Evolutionary conservation across 352 stramenopile species (phyloP), one percentile per base, ranked within the genome.

Genomic region (Pythium brassicae): DNA sequence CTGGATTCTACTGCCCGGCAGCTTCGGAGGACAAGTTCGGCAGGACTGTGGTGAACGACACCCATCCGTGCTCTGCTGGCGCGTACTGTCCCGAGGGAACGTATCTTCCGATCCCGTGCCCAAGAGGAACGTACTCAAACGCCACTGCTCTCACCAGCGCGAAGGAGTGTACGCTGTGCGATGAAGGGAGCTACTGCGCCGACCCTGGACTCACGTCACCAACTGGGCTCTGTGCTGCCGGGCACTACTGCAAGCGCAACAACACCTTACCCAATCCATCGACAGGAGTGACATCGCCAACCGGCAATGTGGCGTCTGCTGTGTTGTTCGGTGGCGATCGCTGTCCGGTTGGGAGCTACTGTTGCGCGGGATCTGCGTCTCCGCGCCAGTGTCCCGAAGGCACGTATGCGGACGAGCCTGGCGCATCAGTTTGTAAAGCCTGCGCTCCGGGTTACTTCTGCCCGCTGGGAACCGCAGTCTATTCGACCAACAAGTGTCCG

Each of bases 51-150:
- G 54, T 50, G 2, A 78, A 70, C 19, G 62, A 62, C 11, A 80
- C 63, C 0, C 72, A 74, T n/a, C 48, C 65, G 9, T 97, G 89
- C 66, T 71, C 84, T 17, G 46, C 43, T 7, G 92, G 92, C 5
- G 57, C 65, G 0, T 97, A 89, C 50, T 97, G 91, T 42, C 72
- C 74, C 1, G 58, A 82, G 60, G 81, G 71, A n/a, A 92, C 88
- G 3, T 78, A 82, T 12, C 43, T 78, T 0, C 84, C 88, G 1
- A 52, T 68, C 29, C 67, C 72, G 12, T 95, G 85, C 45, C 75
- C 78, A 0, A 53, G 65, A 58, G 81, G 83, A 14, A 79, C 79
- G 0, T 94, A 86, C 50, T 84, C 79, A 0, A 84, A 85, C 39
- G 52, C 55, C 1, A 72, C 67, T 2, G 74, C 79, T 11, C 62